Conservation (phyloP, 176 grass and related monocot species). For the Aegilops longissima region DNA sequence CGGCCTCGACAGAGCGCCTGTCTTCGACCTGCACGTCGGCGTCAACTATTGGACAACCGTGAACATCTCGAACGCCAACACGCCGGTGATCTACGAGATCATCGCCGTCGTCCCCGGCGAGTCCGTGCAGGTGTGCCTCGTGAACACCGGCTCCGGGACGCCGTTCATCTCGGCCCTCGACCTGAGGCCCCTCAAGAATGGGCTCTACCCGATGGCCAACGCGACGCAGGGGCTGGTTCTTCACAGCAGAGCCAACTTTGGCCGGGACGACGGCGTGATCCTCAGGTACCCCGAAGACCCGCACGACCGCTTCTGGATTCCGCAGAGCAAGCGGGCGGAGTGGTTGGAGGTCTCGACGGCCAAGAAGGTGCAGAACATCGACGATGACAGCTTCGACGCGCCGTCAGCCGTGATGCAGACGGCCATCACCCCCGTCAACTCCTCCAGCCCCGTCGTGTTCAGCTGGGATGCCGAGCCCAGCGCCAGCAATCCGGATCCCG, state of each 20-base stretch:
- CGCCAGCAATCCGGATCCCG: background rate
- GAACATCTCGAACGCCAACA: conserved; percentile 28
- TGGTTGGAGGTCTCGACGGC: conserved; percentile 36
- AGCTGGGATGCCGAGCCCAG: background rate
- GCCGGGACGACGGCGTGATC: background rate
- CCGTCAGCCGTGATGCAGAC: conserved; percentile 64
- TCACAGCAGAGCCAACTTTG: conserved; percentile 22
- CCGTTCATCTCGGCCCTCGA: conserved; percentile 67
- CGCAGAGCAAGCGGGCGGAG: background rate
- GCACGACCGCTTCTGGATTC: conserved; percentile 29
- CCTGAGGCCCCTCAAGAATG: conserved; percentile 47
- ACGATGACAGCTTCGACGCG: background rate
- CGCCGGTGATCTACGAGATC: background rate
- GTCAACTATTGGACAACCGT: conserved; percentile 32
- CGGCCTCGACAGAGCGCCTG: background rate
- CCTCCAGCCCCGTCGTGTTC: conserved; percentile 41
- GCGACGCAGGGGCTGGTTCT: conserved; percentile 34
- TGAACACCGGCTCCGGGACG: conserved; percentile 54
- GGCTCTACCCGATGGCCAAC: conserved; percentile 18
- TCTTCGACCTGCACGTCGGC: conserved; percentile 59
- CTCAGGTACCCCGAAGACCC: conserved; percentile 52
- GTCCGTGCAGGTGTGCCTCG: conserved; percentile 50
- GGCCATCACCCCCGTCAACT: conserved; percentile 36
- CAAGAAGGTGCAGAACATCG: background rate
- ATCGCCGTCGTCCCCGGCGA: conserved; percentile 4